phyloP scores from a whole-genome alignment of 345 rosid genomes.

The Lepidium sativum region DNA sequence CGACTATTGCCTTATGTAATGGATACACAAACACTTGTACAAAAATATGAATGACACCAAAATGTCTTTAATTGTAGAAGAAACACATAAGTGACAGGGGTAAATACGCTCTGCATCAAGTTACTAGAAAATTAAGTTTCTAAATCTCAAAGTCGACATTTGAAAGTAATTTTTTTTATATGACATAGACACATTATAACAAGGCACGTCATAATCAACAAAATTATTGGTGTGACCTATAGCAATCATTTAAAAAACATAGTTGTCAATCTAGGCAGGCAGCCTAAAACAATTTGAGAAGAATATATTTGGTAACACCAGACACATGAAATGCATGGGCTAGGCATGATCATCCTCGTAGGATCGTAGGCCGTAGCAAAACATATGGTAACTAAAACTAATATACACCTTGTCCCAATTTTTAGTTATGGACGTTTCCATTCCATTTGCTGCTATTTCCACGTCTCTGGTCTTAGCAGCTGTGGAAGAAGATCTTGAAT shows the following conservation, averaged over 20 bases:
- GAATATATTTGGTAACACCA: background rate
- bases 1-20: background rate
- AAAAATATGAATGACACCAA: background rate
- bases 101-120: background rate
- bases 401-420: slow-evolving; percentile 71
- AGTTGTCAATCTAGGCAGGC: background rate
- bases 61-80: background rate
- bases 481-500: slow-evolving; percentile 50
- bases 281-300: background rate
- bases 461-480: slow-evolving; percentile 36
- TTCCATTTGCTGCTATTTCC: slow-evolving; percentile 28
- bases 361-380: too few species aligned
- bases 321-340: slow-evolving; percentile 4
- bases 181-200: background rate
- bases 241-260: background rate
- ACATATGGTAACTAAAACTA: background rate
- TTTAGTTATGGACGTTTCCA: slow-evolving; percentile 28
- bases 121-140: background rate
- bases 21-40: background rate
- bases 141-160: background rate
- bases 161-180: background rate
- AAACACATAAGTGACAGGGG: background rate
- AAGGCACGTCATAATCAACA: background rate
- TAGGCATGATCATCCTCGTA: background rate
- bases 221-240: background rate